Evolutionary conservation across 2,329 filamentous ascomycete genomes (phyloP).

Genomic region (Fusarium udum): DNA sequence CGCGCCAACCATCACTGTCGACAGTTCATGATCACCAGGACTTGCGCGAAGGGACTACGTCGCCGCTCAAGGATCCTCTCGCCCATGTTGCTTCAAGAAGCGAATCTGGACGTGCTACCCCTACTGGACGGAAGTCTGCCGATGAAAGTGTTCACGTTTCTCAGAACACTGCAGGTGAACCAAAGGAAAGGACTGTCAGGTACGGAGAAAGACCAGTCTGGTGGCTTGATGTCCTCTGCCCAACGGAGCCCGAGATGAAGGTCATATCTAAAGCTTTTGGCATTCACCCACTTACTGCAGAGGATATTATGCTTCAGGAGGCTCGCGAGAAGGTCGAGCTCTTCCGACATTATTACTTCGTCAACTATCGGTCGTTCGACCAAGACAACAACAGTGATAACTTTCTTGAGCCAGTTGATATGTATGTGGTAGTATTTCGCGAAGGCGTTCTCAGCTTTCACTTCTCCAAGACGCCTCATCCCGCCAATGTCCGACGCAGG

Average conservation of each 20-base stretch:
- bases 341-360: constrained; percentile 97
- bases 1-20: constrained; percentile 57
- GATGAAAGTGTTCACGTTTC: constrained; percentile 34
- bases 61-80: constrained; percentile 45
- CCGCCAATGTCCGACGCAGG: constrained; percentile 91
- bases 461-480: constrained; percentile 94
- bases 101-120: constrained; percentile 59
- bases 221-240: constrained; percentile 93
- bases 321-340: constrained; percentile 97
- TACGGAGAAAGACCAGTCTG: constrained; percentile 90
- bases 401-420: constrained; percentile 94
- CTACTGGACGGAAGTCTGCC: constrained; percentile 55
- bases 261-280: constrained; percentile 91
- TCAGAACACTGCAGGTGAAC: constrained; percentile 30
- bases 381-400: constrained; percentile 90
- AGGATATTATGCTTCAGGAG: constrained; percentile 98
- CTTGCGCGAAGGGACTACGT: constrained; percentile 38
- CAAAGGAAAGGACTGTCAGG: constrained; percentile 57
- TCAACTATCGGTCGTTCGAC: constrained; percentile 98
- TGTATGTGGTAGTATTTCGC: constrained; percentile 96
- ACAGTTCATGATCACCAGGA: constrained; percentile 40
- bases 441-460: constrained; percentile 97
- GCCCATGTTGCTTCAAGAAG: constrained; percentile 45
- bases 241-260: constrained; percentile 96
- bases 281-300: constrained; percentile 92